phyloP scores from a whole-genome alignment of 345 rosid species.

The Cardamine occulta region DNA sequence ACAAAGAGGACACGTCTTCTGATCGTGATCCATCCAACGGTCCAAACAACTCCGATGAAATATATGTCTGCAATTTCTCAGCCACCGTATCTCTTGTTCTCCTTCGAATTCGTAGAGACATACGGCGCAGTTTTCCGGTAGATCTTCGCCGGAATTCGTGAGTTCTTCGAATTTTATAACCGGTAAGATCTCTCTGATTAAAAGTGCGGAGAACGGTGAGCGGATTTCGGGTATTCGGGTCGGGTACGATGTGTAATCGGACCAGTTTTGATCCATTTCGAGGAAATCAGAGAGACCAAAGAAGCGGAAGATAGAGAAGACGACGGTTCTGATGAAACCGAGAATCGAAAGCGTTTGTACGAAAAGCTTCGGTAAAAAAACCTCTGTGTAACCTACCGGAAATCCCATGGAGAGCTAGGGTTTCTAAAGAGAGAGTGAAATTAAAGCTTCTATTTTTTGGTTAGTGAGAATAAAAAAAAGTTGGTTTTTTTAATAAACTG shows the following conservation, averaged over 20 bases:
- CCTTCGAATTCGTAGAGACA: conserved; percentile 79
- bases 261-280: conserved; percentile 66
- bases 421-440: background rate
- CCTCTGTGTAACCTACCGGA: conserved; percentile 79
- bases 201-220: conserved; percentile 66
- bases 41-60: conserved; percentile 82
- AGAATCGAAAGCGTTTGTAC: conserved; percentile 69
- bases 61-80: conserved; percentile 77
- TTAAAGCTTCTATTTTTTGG: background rate
- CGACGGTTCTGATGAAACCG: conserved; percentile 58
- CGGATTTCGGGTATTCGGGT: conserved; percentile 43
- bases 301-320: conserved; percentile 55
- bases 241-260: conserved; percentile 48
- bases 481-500: conserved; percentile 25
- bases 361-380: conserved; percentile 68
- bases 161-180: conserved; percentile 64
- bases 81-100: conserved; percentile 77
- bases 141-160: conserved; percentile 41
- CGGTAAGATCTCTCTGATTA: conserved; percentile 84
- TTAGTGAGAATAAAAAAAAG: background rate
- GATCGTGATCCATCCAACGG: conserved; percentile 97
- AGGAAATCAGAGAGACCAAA: conserved; percentile 83
- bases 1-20: conserved; percentile 87
- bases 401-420: conserved; percentile 64
- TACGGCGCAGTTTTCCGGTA: conserved; percentile 78